Percentiles rank a stretch among this genome's conserved stretches.
Evolutionary conservation across 768 basidiomycete genomes (phyloP).

Genomic region (Mycena maculata): DNA sequence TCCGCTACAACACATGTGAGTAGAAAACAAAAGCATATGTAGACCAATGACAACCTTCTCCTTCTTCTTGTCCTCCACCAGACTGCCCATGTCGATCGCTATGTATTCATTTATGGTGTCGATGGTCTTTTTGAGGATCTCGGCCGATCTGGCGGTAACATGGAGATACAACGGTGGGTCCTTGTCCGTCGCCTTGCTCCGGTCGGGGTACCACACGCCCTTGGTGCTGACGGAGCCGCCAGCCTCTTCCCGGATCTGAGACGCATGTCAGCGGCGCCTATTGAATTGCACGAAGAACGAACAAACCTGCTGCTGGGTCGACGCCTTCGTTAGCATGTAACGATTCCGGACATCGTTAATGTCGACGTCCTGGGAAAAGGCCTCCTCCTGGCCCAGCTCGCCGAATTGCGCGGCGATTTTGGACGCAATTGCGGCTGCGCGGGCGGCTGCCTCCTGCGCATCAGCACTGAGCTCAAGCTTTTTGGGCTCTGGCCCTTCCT

Average conservation of each 20-base stretch:
- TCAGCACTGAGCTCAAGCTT: constrained; percentile 57
- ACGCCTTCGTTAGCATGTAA: constrained; percentile 92
- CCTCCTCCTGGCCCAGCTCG: constrained; percentile 53
- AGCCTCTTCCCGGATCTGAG: constrained; percentile 90
- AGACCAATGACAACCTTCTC: constrained; percentile 63
- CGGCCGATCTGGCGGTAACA: constrained; percentile 80
- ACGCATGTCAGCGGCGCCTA: neutral
- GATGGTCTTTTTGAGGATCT: constrained; percentile 73
- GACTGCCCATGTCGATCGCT: constrained; percentile 78
- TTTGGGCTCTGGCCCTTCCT: constrained; percentile 53
- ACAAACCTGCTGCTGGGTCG: constrained; percentile 90
- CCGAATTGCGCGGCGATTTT: constrained; percentile 92
- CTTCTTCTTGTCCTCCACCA: constrained; percentile 85
- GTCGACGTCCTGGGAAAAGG: constrained; percentile 74
- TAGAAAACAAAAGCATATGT: neutral
- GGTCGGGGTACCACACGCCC: constrained; percentile 96
- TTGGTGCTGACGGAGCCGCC: constrained; percentile 94
- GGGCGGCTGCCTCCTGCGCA: constrained; percentile 54
- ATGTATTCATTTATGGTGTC: constrained; percentile 82
- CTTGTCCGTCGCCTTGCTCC: constrained; percentile 88
- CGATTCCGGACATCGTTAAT: constrained; percentile 83
- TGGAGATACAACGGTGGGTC: constrained; percentile 96
- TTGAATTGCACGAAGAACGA: neutral
- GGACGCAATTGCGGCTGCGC: constrained; percentile 88
- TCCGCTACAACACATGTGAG: constrained; percentile 62